Percentiles rank a stretch among this genome's conserved stretches.
Evolutionary conservation across 176 grass and related monocot genomes (phyloP).

Genomic region (Oryza australiensis): DNA sequence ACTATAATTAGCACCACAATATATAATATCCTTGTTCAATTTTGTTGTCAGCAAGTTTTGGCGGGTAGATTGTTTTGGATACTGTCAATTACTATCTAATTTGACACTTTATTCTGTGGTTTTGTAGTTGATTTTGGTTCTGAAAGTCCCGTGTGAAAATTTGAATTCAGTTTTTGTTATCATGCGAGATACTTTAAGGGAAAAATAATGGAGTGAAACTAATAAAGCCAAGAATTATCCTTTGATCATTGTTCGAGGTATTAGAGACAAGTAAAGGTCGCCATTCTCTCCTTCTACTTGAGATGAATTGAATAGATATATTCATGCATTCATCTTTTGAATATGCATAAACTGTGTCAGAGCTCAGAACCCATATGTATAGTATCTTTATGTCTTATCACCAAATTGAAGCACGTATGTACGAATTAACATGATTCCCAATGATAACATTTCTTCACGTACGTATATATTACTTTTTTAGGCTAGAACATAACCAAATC

Average conservation of each 20-base stretch:
- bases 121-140: neutral
- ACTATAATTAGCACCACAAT: too few relatives aligned
- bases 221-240: neutral
- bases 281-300: neutral
- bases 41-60: too few relatives aligned
- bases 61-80: too few relatives aligned
- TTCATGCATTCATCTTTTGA: neutral
- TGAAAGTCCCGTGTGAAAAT: neutral
- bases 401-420: conserved; percentile 7
- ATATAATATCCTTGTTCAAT: too few relatives aligned
- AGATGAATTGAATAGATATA: neutral
- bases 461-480: neutral
- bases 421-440: neutral
- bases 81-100: too few relatives aligned
- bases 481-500: neutral
- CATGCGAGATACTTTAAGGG: neutral
- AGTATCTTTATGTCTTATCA: neutral
- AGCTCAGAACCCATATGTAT: neutral
- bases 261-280: neutral
- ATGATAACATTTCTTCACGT: neutral
- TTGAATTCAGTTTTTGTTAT: neutral
- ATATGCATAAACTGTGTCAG: neutral
- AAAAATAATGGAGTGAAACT: neutral
- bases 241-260: neutral
- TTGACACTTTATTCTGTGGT: too few relatives aligned